phyloP scores from a whole-genome alignment of 257 asterid genomes.

The Solanum chmielewskii region DNA sequence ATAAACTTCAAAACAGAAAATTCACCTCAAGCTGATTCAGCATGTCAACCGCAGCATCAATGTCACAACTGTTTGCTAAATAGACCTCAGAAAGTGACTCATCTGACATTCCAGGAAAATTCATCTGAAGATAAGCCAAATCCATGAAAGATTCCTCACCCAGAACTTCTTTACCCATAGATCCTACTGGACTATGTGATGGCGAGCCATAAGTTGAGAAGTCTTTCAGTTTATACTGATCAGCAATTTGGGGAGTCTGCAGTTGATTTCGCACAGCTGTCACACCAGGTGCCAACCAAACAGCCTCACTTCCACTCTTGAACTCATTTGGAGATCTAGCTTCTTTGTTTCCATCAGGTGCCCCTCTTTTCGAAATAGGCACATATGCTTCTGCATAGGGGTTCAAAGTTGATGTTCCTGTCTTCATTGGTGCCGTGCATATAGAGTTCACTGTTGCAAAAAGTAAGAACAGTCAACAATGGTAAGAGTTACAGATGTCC shows the following conservation, averaged over 20 bases:
- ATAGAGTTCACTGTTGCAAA: conserved; percentile 4
- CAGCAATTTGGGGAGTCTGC: conserved; percentile 8
- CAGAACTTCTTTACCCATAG: conserved; percentile 17
- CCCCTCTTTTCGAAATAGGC: conserved; percentile 57
- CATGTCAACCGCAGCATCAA: conserved; percentile 74
- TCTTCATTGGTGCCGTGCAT: conserved; percentile 51
- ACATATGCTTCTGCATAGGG: conserved; percentile 76
- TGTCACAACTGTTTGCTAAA: conserved; percentile 45
- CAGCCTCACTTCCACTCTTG: conserved; percentile 25
- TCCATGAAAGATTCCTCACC: conserved; percentile 54
- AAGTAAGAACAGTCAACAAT: not conserved
- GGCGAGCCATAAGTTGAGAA: conserved; percentile 36
- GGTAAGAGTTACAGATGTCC: not conserved
- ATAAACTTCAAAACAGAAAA: not conserved
- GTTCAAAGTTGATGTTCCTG: conserved; percentile 53
- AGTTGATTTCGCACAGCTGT: conserved; percentile 17
- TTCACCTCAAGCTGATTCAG: conserved; percentile 68
- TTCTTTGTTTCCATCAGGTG: conserved; percentile 19
- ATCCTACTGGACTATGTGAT: conserved; percentile 26
- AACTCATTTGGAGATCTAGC: conserved; percentile 9
- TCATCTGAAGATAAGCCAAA: conserved; percentile 55
- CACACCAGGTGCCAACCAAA: conserved; percentile 25
- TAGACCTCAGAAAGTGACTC: conserved; percentile 66
- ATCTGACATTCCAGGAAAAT: conserved; percentile 67
- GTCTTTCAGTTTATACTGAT: conserved; percentile 22